A percentile compares a stretch with the other conserved stretches of the same genome.
These are phyloP conservation scores for Rhododendron mucronatum DNA, from an alignment of 148 eudicot species.

Conservation along the genomic window DNA sequence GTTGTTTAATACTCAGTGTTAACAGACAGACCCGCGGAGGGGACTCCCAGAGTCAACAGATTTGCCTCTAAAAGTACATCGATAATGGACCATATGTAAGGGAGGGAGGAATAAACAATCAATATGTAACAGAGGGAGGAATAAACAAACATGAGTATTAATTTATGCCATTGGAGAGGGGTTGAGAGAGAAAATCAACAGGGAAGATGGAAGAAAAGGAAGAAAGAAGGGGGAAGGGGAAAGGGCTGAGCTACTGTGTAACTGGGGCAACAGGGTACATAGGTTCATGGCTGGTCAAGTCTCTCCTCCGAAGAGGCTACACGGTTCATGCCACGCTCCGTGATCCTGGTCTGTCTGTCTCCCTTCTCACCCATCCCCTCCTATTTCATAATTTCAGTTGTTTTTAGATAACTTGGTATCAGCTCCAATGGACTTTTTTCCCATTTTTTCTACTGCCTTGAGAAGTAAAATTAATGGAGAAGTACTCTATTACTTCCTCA, in stretches of 20 bases:
- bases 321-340: conserved; percentile 61
- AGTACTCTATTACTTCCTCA: no score
- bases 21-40: no score
- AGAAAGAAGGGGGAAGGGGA: not conserved
- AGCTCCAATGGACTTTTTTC: not conserved
- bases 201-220: not conserved
- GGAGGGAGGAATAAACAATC: no score
- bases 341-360: conserved; percentile 40
- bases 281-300: conserved; percentile 74
- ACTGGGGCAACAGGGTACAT: conserved; percentile 76
- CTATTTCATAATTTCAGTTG: no score
- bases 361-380: not conserved
- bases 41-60: no score
- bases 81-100: no score
- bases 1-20: no score
- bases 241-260: conserved; percentile 45
- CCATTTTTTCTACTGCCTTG: not conserved
- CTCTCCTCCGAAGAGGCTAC: conserved; percentile 52
- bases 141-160: not conserved
- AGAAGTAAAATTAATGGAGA: not conserved
- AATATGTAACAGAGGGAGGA: no score
- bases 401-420: not conserved
- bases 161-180: not conserved
- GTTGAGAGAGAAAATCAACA: not conserved
- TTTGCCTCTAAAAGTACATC: no score